Evolutionary conservation across 306 rosid genomes (phyloP), one percentile per base, ranked within the genome.

Genomic region (Sechiopsis laciniata): DNA sequence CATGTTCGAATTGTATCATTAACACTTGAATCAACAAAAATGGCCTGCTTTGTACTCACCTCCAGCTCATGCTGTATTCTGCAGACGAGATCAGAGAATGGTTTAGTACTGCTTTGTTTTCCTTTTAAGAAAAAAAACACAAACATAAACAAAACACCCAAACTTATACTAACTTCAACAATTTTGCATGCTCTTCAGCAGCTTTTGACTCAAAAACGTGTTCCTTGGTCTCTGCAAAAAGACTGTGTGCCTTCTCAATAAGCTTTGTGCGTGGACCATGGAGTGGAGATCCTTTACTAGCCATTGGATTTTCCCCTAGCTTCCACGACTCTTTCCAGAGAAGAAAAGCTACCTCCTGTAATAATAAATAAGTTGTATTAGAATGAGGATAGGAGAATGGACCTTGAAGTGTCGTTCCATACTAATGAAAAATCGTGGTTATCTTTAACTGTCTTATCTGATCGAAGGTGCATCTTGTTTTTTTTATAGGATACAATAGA

Each of bases 251-350:
- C 87, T 90, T 88, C 79, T 90, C 98, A 81, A 83, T 82, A 75
- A 87, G 81, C 86, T 94, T 94, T 77, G 88, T 85, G 65, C 98
- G 95, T 50, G 96, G 98, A 82, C 92, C 91, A 86, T 89, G 95
- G 74, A 94, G 97, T 78, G 97, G 91, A 72, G 96, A 89, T 78
- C 98, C 98, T 78, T 77, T 94, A 85, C 89, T 94, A 59, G 97
- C 98, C 97, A 94, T 86, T 77, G 97, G 95, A 80, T 94, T 90
- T 88, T 86, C 89, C 46, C 80, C 97, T 42, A 89, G 80, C 53
- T 83, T 89, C 97, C 97, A 94, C 72, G 97, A 94, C 80, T 94
- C 98, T 84, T 94, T 90, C 98, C 98, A 94, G 57, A 94, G 73
- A 58, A 94, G 95, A 80, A 89, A 87, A 80, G 98, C 97, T 71